Percentiles rank a stretch among this genome's conserved stretches.
Evolutionary conservation across 208 protist species (phyloP).

Genomic region (Acanthamoeba comandoni): DNA sequence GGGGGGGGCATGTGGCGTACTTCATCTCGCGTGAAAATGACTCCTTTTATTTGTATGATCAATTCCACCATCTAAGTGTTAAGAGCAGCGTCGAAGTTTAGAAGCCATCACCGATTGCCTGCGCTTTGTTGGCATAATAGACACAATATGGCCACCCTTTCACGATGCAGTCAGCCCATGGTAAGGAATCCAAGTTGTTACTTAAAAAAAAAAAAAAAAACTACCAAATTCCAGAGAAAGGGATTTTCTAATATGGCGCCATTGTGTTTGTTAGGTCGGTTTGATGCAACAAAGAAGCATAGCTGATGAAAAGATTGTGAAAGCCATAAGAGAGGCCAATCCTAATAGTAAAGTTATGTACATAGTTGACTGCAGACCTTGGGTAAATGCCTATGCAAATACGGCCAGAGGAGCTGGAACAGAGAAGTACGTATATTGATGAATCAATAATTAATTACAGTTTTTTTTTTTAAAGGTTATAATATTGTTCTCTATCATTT

Average conservation of each 20-base stretch:
- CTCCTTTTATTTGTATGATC: neutral
- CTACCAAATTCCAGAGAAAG: too few species aligned
- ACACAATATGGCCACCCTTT: slow-evolving; percentile 49
- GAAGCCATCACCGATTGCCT: slow-evolving; percentile 67
- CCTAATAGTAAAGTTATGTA: slow-evolving; percentile 78
- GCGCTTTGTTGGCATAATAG: slow-evolving; percentile 55
- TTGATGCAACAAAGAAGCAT: slow-evolving; percentile 75
- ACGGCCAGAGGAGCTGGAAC: slow-evolving; percentile 88
- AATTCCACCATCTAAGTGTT: neutral
- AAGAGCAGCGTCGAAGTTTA: slow-evolving; percentile 48
- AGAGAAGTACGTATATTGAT: slow-evolving; percentile 33
- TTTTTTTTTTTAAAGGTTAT: slow-evolving; percentile 7
- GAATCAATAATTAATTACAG: neutral
- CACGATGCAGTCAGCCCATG: slow-evolving; percentile 72
- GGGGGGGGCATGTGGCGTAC: too few species aligned
- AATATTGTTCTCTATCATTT: neutral
- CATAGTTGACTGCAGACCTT: slow-evolving; percentile 90
- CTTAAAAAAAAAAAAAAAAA: neutral
- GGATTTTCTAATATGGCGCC: neutral
- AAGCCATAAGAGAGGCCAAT: slow-evolving; percentile 69
- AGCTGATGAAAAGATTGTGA: slow-evolving; percentile 72
- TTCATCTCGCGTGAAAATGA: too few species aligned
- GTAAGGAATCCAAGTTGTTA: neutral
- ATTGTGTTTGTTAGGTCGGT: slow-evolving; percentile 27
- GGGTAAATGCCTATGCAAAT: slow-evolving; percentile 88